phyloP scores from a whole-genome alignment of 768 basidiomycete species.

The Boletus barrowsii region DNA sequence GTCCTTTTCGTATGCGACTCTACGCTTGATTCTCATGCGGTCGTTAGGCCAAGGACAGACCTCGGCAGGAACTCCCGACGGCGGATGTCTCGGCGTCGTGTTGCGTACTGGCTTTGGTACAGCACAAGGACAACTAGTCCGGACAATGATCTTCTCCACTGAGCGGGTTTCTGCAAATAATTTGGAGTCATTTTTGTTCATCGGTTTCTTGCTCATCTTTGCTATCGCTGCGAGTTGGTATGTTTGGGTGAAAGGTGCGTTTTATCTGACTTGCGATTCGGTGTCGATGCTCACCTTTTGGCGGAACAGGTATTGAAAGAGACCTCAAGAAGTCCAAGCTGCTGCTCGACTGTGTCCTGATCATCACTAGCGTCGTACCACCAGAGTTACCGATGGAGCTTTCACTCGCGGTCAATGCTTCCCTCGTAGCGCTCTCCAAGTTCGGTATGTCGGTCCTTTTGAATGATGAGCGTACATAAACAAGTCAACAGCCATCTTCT shows the following conservation, averaged over 20 bases:
- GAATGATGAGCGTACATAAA: background rate
- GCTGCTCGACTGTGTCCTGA: constrained; percentile 90
- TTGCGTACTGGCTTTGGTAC: constrained; percentile 97
- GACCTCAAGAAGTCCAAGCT: constrained; percentile 94
- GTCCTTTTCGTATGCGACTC: background rate
- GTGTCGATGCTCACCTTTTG: constrained; percentile 4
- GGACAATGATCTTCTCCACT: constrained; percentile 99
- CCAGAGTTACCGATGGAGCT: constrained; percentile 99
- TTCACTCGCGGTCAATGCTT: constrained; percentile 92
- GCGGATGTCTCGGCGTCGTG: constrained; percentile 89
- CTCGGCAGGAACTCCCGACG: constrained; percentile 74
- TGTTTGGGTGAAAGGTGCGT: constrained; percentile 91
- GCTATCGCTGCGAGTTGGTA: constrained; percentile 98
- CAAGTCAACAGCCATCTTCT: constrained; percentile 78
- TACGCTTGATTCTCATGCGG: background rate
- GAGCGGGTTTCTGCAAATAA: constrained; percentile 98
- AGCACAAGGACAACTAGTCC: constrained; percentile 92
- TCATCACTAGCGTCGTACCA: constrained; percentile 96
- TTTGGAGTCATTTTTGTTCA: constrained; percentile 92
- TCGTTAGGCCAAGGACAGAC: constrained; percentile 31
- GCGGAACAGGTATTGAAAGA: constrained; percentile 72
- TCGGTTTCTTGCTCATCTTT: constrained; percentile 95
- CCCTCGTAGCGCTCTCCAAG: constrained; percentile 89
- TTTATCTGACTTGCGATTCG: background rate
- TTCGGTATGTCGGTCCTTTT: constrained; percentile 54